Conservation (phyloP, 495 filamentous ascomycete genomes). For the Penicillium dipodomyicola region DNA sequence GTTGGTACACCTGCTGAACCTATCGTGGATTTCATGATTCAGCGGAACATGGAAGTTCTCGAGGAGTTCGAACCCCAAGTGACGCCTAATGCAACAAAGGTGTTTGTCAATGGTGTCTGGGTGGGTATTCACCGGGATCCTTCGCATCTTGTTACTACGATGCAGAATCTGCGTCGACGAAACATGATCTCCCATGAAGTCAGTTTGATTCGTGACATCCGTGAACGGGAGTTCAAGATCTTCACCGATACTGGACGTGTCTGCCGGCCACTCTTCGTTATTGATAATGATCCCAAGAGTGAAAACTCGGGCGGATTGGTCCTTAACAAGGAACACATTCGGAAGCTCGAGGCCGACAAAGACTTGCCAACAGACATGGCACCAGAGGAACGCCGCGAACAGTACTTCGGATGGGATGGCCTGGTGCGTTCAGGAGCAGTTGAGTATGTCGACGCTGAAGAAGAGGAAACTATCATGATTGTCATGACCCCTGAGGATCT, state of each 20-base stretch:
- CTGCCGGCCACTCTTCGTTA: slow-evolving; percentile 85
- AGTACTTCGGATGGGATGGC: slow-evolving; percentile 82
- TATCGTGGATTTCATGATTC: slow-evolving; percentile 91
- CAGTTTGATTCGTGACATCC: slow-evolving; percentile 89
- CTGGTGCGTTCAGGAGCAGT: slow-evolving; percentile 77
- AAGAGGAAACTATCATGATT: slow-evolving; percentile 98
- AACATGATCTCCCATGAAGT: slow-evolving; percentile 83
- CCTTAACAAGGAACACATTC: slow-evolving; percentile 76
- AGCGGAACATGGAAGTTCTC: slow-evolving; percentile 89
- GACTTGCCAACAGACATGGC: slow-evolving; percentile 56
- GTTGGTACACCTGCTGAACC: slow-evolving; percentile 87
- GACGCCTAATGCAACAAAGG: slow-evolving; percentile 90
- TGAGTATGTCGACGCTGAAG: slow-evolving; percentile 95
- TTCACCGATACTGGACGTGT: slow-evolving; percentile 96
- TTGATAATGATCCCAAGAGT: slow-evolving; percentile 71
- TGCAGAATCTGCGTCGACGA: slow-evolving; percentile 72
- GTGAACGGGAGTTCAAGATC: slow-evolving; percentile 96
- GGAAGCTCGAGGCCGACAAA: slow-evolving; percentile 66
- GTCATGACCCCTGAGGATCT: slow-evolving; percentile 97
- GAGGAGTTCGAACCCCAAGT: slow-evolving; percentile 92
- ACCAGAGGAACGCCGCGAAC: slow-evolving; percentile 55
- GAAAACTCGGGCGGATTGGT: slow-evolving; percentile 73
- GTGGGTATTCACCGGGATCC: slow-evolving; percentile 84
- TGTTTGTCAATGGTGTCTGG: slow-evolving; percentile 98
- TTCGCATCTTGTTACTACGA: slow-evolving; percentile 70